Conservation (phyloP, 345 rosid genomes). For the Turnera subulata region DNA sequence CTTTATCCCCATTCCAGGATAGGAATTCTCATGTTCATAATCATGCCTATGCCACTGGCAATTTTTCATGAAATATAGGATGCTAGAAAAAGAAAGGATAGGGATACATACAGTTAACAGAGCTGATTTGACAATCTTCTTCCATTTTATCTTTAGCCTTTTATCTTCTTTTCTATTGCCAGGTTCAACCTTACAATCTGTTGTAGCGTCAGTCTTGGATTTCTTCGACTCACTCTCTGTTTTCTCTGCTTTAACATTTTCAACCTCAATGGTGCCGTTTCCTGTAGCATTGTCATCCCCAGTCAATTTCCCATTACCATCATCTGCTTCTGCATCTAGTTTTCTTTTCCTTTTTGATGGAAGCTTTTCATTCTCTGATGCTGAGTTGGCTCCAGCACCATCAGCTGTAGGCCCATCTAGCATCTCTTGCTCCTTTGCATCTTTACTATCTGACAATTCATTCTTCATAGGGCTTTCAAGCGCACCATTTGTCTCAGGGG, state of each 20-base stretch:
- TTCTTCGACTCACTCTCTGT: conserved; percentile 33
- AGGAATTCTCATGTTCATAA: not conserved
- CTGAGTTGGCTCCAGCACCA: conserved; percentile 10
- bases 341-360: conserved; percentile 54
- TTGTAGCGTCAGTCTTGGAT: conserved; percentile 19
- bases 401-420: conserved; percentile 23
- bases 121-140: conserved; percentile 61
- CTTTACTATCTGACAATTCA: conserved; percentile 16
- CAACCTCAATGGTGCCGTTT: conserved; percentile 39
- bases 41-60: not conserved
- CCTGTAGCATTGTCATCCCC: conserved; percentile 21
- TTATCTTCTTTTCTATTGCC: conserved; percentile 22
- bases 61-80: not conserved
- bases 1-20: not conserved
- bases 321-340: conserved; percentile 27
- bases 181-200: conserved; percentile 21
- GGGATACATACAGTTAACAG: conserved; percentile 55
- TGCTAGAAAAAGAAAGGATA: not conserved
- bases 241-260: conserved; percentile 17
- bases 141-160: conserved; percentile 68
- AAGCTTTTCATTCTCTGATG: conserved; percentile 29
- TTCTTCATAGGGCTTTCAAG: conserved; percentile 27
- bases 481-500: conserved; percentile 29
- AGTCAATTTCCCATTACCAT: conserved; percentile 10
- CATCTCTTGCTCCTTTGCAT: conserved; percentile 28